Evolutionary conservation across 345 rosid genomes (phyloP).

Genomic region (Heritiera littoralis): DNA sequence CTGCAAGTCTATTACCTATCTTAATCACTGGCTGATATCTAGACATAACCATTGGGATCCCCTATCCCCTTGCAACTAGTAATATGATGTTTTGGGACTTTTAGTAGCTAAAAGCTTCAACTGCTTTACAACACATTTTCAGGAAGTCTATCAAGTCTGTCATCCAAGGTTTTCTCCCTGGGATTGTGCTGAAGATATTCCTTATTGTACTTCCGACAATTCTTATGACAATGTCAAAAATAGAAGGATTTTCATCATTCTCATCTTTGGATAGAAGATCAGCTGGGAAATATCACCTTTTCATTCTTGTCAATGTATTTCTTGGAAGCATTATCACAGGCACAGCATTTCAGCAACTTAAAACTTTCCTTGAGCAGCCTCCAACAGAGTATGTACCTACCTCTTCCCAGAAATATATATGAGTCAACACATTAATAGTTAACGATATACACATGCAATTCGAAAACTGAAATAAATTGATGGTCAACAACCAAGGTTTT

Average conservation of each 20-base stretch:
- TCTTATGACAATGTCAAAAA: slow-evolving; percentile 84
- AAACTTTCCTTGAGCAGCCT: slow-evolving; percentile 62
- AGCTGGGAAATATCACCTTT: slow-evolving; percentile 76
- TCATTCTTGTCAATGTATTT: slow-evolving; percentile 78
- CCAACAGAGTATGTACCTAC: slow-evolving; percentile 68
- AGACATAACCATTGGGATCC: neutral
- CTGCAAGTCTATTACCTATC: neutral
- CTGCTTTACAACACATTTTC: slow-evolving; percentile 31
- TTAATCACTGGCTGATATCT: neutral
- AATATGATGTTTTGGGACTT: slow-evolving; percentile 3
- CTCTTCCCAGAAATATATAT: slow-evolving; percentile 9
- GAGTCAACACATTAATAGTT: neutral
- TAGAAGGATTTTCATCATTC: slow-evolving; percentile 75
- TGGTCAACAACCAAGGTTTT: neutral
- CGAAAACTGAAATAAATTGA: neutral
- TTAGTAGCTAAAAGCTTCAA: slow-evolving; percentile 18
- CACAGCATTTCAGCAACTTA: slow-evolving; percentile 87
- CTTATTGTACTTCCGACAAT: slow-evolving; percentile 76
- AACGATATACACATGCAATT: neutral
- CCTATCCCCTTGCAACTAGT: neutral
- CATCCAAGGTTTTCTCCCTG: slow-evolving; percentile 95
- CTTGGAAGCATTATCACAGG: slow-evolving; percentile 89
- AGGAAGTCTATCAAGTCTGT: slow-evolving; percentile 70
- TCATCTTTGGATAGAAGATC: slow-evolving; percentile 85
- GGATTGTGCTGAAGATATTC: slow-evolving; percentile 86